phyloP scores from a whole-genome alignment of 2,329 filamentous ascomycete genomes.

The Lasiodiplodia citricola region DNA sequence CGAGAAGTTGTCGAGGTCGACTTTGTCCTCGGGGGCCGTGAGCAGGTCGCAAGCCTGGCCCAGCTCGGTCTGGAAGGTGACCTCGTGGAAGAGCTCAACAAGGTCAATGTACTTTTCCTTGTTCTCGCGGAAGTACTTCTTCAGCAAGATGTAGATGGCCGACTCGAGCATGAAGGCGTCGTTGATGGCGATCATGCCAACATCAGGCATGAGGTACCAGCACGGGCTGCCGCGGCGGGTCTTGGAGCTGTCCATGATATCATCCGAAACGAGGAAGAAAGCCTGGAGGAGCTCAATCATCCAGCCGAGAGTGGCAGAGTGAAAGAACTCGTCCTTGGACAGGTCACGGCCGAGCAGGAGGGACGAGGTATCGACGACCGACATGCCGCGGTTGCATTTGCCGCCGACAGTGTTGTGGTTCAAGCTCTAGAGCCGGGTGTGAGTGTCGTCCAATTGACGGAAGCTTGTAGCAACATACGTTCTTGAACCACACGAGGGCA shows the following conservation, averaged over 20 bases:
- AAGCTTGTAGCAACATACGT: constrained; percentile 55
- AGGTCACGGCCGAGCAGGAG: constrained; percentile 76
- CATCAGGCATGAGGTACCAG: constrained; percentile 90
- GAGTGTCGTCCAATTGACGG: constrained; percentile 28
- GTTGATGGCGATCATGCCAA: constrained; percentile 98
- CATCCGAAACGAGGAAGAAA: constrained; percentile 97
- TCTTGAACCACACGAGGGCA: constrained; percentile 85
- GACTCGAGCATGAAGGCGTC: constrained; percentile 82
- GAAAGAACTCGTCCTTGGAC: constrained; percentile 82
- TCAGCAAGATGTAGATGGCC: constrained; percentile 86
- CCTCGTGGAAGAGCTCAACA: constrained; percentile 95
- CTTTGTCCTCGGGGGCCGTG: constrained; percentile 91
- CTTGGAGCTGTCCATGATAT: constrained; percentile 97
- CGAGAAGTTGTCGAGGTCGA: constrained; percentile 94
- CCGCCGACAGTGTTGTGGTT: constrained; percentile 88
- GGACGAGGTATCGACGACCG: constrained; percentile 87
- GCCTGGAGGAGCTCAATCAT: constrained; percentile 97
- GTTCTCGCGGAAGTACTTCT: constrained; percentile 90
- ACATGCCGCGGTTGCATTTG: constrained; percentile 99
- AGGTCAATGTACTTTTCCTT: constrained; percentile 82
- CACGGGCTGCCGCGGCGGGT: constrained; percentile 93
- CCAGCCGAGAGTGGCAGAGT: constrained; percentile 89
- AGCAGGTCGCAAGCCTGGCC: constrained; percentile 94
- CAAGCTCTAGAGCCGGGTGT: constrained; percentile 66
- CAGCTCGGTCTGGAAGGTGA: constrained; percentile 90